Base-by-base conservation (phyloP, 2,329 filamentous ascomycete genomes). In the Penicillium janthinellum region DNA sequence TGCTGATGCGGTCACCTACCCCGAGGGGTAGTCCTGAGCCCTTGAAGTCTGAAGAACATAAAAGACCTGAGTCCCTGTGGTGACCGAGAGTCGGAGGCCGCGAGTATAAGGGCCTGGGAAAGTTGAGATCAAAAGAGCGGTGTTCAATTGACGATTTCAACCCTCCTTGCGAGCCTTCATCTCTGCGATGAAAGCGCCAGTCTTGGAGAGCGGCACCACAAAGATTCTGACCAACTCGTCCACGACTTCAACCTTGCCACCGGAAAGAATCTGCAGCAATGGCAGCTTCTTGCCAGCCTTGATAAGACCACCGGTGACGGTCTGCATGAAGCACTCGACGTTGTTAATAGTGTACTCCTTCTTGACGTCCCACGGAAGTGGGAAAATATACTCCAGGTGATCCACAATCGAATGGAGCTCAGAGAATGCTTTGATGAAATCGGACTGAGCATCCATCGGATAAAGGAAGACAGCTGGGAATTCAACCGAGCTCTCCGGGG, bases 281-380 rank as follows among this genome's bases (percentile, higher is more conserved):
- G 86, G 81, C 64, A 95, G 83, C 72, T 94, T 95, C 84, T 91
- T 93, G 50, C 95, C 94, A 22, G 93, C 88, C 79, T 96, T 97
- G 70, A 96, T 86, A 69, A 99, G 75, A 0, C 93, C 92, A 0
- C 92, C 92, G 0, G 82, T 80, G 4, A 78, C 78, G 0, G 92
- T 98, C 80, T 97, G 92, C 81, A 96, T 89, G 75, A 91, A 98
- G 70, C 91, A 95, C 67, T 96, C 92, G 4, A 96, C 91, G 0
- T 77, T 81, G 0, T 81, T 81, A 1, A 82, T 67, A 0, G 79
- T 84, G 75, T 96, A 97, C 69, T 87, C 87, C 1, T 83, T 77
- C 61, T 83, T 79, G 15, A 75, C 71, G 69, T 98, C 95, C 95
- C 95, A 99, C 12, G 92, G 92, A 69, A 92, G 77, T 2, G 93